These are phyloP conservation scores for Leccinum uliginosum DNA, from an alignment of 768 basidiomycete species.

Conservation along the genomic window DNA sequence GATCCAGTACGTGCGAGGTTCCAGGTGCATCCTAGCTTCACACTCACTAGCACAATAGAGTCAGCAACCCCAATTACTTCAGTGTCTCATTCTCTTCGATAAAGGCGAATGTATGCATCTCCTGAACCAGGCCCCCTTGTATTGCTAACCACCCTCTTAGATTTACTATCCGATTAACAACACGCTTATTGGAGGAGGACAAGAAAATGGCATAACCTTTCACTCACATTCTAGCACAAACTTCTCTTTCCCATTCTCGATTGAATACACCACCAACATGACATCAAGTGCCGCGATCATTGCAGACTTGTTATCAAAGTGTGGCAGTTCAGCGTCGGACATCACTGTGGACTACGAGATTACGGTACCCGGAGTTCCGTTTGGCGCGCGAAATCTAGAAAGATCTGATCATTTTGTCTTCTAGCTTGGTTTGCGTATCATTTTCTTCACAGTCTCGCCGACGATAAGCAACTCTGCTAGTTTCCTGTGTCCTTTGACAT, in stretches of 20 bases:
- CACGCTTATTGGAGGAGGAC: conserved; percentile 63
- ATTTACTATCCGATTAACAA: conserved; percentile 74
- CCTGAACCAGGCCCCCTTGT: background rate
- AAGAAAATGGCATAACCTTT: conserved; percentile 41
- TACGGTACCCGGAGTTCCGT: conserved; percentile 36
- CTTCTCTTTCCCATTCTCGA: conserved; percentile 72
- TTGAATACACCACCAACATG: conserved; percentile 52
- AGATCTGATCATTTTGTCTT: conserved; percentile 7
- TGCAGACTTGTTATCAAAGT: conserved; percentile 58
- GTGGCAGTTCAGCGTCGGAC: conserved; percentile 47
- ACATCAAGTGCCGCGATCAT: conserved; percentile 55
- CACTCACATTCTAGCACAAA: conserved; percentile 52
- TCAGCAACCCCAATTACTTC: conserved; percentile 82
- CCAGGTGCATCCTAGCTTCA: background rate
- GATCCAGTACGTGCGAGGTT: conserved; percentile 48
- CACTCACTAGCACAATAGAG: conserved; percentile 39
- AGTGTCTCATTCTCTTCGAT: conserved; percentile 61
- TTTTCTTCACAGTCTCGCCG: conserved; percentile 65
- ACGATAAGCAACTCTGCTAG: conserved; percentile 55
- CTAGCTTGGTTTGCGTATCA: conserved; percentile 60
- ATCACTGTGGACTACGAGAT: conserved; percentile 65
- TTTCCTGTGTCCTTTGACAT: conserved; percentile 60
- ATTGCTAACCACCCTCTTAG: conserved; percentile 31
- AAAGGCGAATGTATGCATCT: conserved; percentile 47
- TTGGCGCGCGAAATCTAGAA: background rate